phyloP scores from a whole-genome alignment of 2,329 filamentous ascomycete genomes.

The Capronia coronata region DNA sequence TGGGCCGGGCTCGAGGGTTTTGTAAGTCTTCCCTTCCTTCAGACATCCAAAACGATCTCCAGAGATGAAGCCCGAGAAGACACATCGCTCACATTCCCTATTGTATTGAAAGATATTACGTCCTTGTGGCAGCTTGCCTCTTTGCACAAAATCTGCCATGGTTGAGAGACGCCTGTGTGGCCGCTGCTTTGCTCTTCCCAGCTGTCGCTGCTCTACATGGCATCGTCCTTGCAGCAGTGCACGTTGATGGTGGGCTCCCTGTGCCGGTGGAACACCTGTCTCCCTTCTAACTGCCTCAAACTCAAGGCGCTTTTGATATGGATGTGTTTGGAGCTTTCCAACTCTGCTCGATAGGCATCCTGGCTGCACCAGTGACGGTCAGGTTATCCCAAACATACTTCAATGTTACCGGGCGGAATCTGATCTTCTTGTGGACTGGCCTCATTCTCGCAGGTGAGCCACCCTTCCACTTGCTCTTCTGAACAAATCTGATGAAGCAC shows the following conservation, averaged over 20 bases:
- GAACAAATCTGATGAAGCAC: conserved; percentile 1
- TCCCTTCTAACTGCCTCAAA: neutral
- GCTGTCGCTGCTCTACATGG: conserved; percentile 59
- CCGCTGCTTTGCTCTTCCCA: conserved; percentile 56
- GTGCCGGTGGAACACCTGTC: neutral
- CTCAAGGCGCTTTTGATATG: conserved; percentile 62
- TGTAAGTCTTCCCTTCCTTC: conserved; percentile 31
- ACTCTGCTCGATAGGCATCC: conserved; percentile 58
- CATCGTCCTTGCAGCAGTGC: conserved; percentile 54
- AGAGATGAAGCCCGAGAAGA: neutral
- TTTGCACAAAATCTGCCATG: conserved; percentile 56
- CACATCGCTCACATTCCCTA: conserved; percentile 7
- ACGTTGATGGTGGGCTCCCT: conserved; percentile 49
- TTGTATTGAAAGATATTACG: conserved; percentile 51
- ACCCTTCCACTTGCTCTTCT: neutral
- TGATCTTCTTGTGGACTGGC: conserved; percentile 60
- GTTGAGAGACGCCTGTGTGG: conserved; percentile 58
- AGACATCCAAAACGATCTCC: neutral
- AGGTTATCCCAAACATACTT: conserved; percentile 59
- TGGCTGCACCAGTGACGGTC: conserved; percentile 58
- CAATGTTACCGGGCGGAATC: conserved; percentile 55
- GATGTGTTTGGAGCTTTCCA: conserved; percentile 64
- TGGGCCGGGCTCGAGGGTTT: conserved; percentile 37
- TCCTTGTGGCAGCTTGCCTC: conserved; percentile 57
- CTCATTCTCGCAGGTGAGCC: conserved; percentile 53